Evolutionary conservation across 345 rosid species (phyloP).

Genomic region (Nasturtium officinale): DNA sequence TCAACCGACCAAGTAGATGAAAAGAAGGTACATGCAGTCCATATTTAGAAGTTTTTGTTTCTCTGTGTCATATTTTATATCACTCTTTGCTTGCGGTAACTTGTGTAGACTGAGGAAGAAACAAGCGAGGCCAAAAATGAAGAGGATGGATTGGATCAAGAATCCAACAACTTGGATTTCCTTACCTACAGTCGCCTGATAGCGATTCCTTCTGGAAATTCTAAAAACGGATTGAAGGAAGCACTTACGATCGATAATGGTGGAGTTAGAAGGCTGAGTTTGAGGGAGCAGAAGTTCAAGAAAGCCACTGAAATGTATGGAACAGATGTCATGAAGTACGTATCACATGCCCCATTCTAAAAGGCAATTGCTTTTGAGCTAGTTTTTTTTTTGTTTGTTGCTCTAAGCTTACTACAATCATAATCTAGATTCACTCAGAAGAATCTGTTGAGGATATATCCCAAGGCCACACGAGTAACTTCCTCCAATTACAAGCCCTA

Average conservation of each 20-base stretch:
- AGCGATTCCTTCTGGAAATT: slow-evolving; percentile 62
- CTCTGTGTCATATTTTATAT: not conserved
- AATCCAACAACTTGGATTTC: slow-evolving; percentile 37
- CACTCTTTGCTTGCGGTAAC: slow-evolving; percentile 1
- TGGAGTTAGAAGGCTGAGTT: slow-evolving; percentile 63
- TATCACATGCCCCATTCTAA: not conserved
- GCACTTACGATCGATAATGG: slow-evolving; percentile 52
- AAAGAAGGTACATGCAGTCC: slow-evolving; percentile 40
- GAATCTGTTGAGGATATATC: slow-evolving; percentile 73
- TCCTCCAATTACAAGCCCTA: slow-evolving; percentile 79
- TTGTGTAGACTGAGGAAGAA: slow-evolving; percentile 53
- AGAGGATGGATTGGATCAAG: slow-evolving; percentile 40
- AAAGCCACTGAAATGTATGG: slow-evolving; percentile 57
- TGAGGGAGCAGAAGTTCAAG: slow-evolving; percentile 67
- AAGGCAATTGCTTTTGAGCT: not conserved
- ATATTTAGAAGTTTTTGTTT: not conserved
- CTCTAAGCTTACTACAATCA: not conserved
- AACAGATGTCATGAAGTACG: slow-evolving; percentile 62
- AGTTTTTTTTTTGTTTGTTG: not conserved
- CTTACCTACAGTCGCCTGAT: slow-evolving; percentile 56
- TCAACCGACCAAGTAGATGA: slow-evolving; percentile 44
- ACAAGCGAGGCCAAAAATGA: slow-evolving; percentile 44
- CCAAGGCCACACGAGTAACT: slow-evolving; percentile 62
- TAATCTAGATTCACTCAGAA: slow-evolving; percentile 65
- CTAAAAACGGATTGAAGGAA: slow-evolving; percentile 54